Evolutionary conservation across 805 yeast species (phyloP).

Genomic region (Ogataea methanolica): DNA sequence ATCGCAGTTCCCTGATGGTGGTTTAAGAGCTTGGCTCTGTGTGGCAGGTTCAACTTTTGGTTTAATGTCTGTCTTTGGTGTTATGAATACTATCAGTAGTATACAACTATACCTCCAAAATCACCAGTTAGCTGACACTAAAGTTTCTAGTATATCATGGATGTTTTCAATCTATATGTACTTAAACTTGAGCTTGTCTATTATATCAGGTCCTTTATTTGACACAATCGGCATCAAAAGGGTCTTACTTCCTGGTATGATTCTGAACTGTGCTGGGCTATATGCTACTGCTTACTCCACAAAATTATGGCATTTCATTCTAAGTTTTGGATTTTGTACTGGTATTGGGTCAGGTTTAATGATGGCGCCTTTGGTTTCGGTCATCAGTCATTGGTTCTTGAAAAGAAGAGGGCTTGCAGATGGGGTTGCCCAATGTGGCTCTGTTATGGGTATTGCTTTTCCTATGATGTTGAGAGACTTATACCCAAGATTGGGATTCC

Average conservation of each 20-base stretch:
- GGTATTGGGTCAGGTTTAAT: conserved; percentile 62
- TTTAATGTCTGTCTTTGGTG: conserved; percentile 37
- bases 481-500: conserved; percentile 46
- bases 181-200: conserved; percentile 40
- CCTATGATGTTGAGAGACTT: conserved; percentile 49
- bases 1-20: background rate
- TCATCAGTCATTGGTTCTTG: conserved; percentile 63
- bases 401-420: conserved; percentile 54
- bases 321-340: conserved; percentile 51
- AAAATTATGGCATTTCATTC: conserved; percentile 50
- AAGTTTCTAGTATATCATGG: conserved; percentile 58
- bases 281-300: conserved; percentile 49
- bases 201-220: conserved; percentile 44
- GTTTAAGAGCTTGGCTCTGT: too few relatives aligned
- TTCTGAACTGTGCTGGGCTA: conserved; percentile 44
- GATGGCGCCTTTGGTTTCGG: conserved; percentile 58
- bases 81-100: conserved; percentile 57
- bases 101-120: conserved; percentile 55
- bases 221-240: conserved; percentile 54
- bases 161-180: conserved; percentile 57
- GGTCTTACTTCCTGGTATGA: conserved; percentile 43
- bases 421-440: conserved; percentile 46
- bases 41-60: background rate
- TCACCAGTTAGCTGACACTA: conserved; percentile 45
- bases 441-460: conserved; percentile 48